A percentile compares a stretch with the other conserved stretches of the same genome.
Conservation (phyloP, 257 asterid species). For the Gynochthodes officinalis region DNA sequence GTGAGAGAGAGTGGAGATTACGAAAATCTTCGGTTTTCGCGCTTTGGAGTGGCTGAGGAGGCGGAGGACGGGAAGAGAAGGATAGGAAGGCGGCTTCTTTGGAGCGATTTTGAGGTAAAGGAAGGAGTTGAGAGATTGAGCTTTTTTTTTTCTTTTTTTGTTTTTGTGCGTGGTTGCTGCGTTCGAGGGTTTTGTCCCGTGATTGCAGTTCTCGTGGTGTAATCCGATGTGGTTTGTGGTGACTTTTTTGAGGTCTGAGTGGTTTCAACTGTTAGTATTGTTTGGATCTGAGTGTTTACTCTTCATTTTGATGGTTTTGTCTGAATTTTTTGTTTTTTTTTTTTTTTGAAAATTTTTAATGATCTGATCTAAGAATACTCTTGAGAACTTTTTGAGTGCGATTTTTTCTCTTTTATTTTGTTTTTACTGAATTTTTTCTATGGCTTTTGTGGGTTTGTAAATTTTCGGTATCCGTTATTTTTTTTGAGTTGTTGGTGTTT, state of each 20-base stretch:
- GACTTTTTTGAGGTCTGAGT: constrained; percentile 18
- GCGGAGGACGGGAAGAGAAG: neutral
- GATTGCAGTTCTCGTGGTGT: neutral
- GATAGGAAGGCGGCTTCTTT: neutral
- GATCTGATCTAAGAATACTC: neutral
- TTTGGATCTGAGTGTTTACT: constrained; percentile 22
- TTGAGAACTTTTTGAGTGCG: neutral
- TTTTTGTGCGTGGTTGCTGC: neutral
- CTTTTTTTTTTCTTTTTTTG: too few species aligned
- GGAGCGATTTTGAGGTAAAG: constrained; percentile 6
- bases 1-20: neutral
- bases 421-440: neutral
- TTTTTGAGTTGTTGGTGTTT: neutral
- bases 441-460: neutral
- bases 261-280: neutral
- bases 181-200: neutral
- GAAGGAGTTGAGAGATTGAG: too few species aligned
- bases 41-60: neutral
- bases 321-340: too few species aligned
- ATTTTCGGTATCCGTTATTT: neutral
- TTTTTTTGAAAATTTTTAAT: neutral
- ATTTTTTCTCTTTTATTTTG: too few species aligned
- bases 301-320: neutral
- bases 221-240: neutral
- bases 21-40: neutral